phyloP scores from a whole-genome alignment of 176 grass and related monocot species.

The Triticum urartu region DNA sequence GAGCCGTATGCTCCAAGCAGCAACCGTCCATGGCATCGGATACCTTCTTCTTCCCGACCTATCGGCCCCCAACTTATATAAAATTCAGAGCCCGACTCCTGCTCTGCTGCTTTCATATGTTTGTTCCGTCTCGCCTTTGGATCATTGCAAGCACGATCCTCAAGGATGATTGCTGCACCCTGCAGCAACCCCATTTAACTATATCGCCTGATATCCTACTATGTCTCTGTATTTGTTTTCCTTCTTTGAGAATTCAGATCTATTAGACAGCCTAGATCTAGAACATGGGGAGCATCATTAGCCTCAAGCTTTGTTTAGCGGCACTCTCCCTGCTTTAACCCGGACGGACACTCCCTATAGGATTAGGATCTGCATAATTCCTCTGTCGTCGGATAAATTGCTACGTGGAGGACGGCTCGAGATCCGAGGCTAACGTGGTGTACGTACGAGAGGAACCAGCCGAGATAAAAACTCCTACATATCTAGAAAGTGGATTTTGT shows the following conservation, averaged over 20 bases:
- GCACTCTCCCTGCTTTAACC: background rate
- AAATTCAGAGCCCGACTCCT: slow-evolving; percentile 17
- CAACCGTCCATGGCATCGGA: slow-evolving; percentile 32
- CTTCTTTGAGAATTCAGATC: no score
- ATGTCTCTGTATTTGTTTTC: no score
- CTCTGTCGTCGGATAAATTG: no score
- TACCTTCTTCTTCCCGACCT: background rate
- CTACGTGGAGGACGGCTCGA: no score
- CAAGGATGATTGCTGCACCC: background rate
- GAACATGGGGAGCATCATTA: slow-evolving; percentile 30
- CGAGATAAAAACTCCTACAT: no score
- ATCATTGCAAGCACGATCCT: background rate
- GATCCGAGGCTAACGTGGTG: no score
- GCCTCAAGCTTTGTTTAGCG: background rate
- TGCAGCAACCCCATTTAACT: background rate
- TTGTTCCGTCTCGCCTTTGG: background rate
- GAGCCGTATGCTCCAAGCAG: background rate
- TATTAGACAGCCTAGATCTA: slow-evolving; percentile 4
- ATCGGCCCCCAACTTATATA: background rate
- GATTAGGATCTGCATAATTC: no score
- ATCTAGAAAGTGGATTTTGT: no score
- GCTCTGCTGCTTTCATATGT: slow-evolving; percentile 24
- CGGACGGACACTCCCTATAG: background rate
- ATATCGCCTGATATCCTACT: no score
- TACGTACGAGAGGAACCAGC: no score